These are phyloP conservation scores for Microbotryum lychnidis-dioicae DNA, from an alignment of 1,284 basidiomycete genomes.

Conservation along the genomic window DNA sequence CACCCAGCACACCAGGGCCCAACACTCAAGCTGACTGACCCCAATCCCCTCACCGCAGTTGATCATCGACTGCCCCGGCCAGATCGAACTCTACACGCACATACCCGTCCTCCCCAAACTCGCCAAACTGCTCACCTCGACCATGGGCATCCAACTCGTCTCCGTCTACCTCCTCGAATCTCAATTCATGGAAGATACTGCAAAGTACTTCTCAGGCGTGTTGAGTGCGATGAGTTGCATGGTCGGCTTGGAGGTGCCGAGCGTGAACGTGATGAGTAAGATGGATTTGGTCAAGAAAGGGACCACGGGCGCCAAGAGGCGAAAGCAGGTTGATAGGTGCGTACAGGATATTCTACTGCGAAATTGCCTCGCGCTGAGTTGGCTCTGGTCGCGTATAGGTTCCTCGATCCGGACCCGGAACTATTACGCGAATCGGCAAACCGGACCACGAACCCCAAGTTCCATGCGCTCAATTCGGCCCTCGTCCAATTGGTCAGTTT, in stretches of 20 bases:
- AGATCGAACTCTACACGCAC: constrained; percentile 98
- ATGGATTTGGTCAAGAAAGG: constrained; percentile 87
- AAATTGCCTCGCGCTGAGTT: no score
- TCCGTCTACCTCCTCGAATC: constrained; percentile 90
- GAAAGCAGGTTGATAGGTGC: constrained; percentile 64
- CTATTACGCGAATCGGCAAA: constrained; percentile 65
- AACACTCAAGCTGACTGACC: no score
- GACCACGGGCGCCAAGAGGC: constrained; percentile 56
- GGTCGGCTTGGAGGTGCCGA: constrained; percentile 93
- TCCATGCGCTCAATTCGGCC: constrained; percentile 87
- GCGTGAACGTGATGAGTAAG: constrained; percentile 97
- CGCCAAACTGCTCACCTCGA: constrained; percentile 53
- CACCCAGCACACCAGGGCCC: neutral
- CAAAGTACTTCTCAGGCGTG: constrained; percentile 99
- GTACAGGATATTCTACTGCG: constrained; percentile 11
- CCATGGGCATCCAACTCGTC: constrained; percentile 65
- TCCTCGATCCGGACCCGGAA: constrained; percentile 93
- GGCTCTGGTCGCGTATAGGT: constrained; percentile 47
- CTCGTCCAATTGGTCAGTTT: constrained; percentile 74
- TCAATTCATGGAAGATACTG: constrained; percentile 97
- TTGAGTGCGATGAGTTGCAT: constrained; percentile 97
- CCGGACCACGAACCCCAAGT: constrained; percentile 65
- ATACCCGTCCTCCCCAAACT: constrained; percentile 90
- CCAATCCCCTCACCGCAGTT: constrained; percentile 42
- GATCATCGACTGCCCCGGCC: constrained; percentile 95